A percentile compares a stretch with the other conserved stretches of the same genome.
These are phyloP conservation scores for Epichloe hybrida DNA, from an alignment of 2,329 filamentous ascomycete genomes.

Conservation along the genomic window DNA sequence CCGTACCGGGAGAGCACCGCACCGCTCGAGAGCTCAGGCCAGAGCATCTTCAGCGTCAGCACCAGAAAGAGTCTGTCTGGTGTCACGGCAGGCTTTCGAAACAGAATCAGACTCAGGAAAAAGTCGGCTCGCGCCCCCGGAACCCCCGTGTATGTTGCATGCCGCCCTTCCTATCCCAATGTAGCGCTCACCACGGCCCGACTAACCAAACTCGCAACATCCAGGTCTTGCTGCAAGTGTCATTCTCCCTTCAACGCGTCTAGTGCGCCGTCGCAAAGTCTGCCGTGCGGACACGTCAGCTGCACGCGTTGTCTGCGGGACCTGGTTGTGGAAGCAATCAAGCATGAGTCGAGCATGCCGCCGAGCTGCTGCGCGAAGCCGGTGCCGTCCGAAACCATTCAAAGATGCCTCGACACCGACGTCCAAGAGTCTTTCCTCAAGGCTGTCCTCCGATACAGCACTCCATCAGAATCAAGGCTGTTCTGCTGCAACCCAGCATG, in stretches of 20 bases:
- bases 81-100: constrained; percentile 30
- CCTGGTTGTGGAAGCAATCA: constrained; percentile 39
- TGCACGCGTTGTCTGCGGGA: constrained; percentile 40
- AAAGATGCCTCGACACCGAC: constrained; percentile 33
- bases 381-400: constrained; percentile 35
- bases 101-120: constrained; percentile 28
- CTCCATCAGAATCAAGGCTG: constrained; percentile 41
- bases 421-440: constrained; percentile 43
- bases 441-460: constrained; percentile 42
- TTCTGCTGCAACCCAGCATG: constrained; percentile 45
- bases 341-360: constrained; percentile 47
- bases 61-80: constrained; percentile 32
- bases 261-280: constrained; percentile 30
- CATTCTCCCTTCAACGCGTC: constrained; percentile 36
- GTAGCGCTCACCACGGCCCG: background rate
- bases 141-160: constrained; percentile 20
- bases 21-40: constrained; percentile 16
- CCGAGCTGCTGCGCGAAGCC: constrained; percentile 46
- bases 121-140: constrained; percentile 21
- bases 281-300: constrained; percentile 46
- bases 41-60: constrained; percentile 30
- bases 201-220: background rate
- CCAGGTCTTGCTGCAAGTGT: constrained; percentile 44
- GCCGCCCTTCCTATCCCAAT: no score
- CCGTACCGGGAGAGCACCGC: constrained; percentile 22